Base-by-base conservation (phyloP, 2,329 filamentous ascomycete genomes). In the Ophiocordyceps australis region DNA sequence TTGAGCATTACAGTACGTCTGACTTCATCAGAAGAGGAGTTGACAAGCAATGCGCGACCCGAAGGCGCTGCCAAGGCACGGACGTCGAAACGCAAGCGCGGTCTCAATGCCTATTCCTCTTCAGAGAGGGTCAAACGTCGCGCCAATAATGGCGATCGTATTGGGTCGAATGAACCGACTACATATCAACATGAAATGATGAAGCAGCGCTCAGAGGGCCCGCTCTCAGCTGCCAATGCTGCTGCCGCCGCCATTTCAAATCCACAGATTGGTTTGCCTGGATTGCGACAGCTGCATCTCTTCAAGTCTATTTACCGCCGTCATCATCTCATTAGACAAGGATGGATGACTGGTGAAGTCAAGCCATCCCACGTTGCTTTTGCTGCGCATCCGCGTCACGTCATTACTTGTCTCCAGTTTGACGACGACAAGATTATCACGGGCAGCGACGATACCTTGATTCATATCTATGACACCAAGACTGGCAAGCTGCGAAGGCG, bases 381-480 rank as follows among this genome's bases (percentile, higher is more conserved):
- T 50, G 74, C 82, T n/a, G 89, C 89, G 5, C 89, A 98, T 44
- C 82, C 89, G 32, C 74, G 82, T 18, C 86, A 95, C 54, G 89
- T 98, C 32, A 92, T 98, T 27, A 98, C 89, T 11, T 98, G 89
- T 45, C 63, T 98, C 28, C 85, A 98, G 46, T 98, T 98, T 40
- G 89, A 98, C 43, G 80, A 85, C 25, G 85, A 98, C 58, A 95
- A 95, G 53, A 94, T 98, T 37, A 66, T 98, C 37, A 98, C 89
- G 2, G 89, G 89, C 15, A 95, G 86, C 43, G 89, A 98, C 46
- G 89, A 98, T 45, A 93, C 85, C 4, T 74, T 94, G 34, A 98
- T 98, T 41, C 85, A 98, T 40, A 83, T 98, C 17, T 98, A 95
- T 48, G 85, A 95, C 44, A 95, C 89, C 9, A 91, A 89, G 53